Evolutionary conservation across 2,329 filamentous ascomycete genomes (phyloP).

Genomic region (Coniella lustricola): DNA sequence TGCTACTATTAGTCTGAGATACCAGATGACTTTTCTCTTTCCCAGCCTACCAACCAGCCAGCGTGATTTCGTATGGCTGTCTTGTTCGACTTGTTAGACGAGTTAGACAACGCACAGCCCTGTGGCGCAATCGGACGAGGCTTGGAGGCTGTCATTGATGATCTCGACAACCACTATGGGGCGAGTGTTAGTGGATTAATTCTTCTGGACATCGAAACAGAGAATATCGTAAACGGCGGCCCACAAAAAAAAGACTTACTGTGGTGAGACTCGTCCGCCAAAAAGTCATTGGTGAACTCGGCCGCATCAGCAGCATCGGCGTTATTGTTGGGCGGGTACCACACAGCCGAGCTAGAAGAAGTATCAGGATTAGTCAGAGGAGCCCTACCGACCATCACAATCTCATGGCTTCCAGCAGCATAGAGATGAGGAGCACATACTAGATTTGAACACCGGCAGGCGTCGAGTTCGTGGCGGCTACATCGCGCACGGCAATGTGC

Average conservation of each 20-base stretch:
- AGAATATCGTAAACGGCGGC: no score
- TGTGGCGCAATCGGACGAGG: not conserved
- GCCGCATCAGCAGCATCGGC: not conserved
- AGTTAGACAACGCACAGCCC: not conserved
- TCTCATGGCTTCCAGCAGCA: not conserved
- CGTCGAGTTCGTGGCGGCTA: constrained; percentile 8
- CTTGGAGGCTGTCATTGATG: constrained; percentile 1
- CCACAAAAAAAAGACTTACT: no score
- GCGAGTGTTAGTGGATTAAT: not conserved
- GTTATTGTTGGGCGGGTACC: not conserved
- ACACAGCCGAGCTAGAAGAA: constrained; percentile 9
- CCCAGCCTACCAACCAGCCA: no score
- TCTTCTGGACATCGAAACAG: not conserved
- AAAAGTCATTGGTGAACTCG: not conserved
- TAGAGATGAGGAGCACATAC: not conserved
- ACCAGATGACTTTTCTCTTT: not conserved
- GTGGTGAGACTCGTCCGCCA: constrained; percentile 2
- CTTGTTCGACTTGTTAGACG: no score
- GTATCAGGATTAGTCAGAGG: not conserved
- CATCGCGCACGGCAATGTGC: constrained; percentile 19
- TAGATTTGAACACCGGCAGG: constrained; percentile 17
- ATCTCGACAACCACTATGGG: not conserved
- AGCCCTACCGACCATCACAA: not conserved
- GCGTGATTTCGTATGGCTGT: no score
- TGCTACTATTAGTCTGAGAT: not conserved